Evolutionary conservation across 192 early-diverging fungal species (phyloP), one percentile per base, ranked within the genome.

Genomic region (Coemansia sp.): DNA sequence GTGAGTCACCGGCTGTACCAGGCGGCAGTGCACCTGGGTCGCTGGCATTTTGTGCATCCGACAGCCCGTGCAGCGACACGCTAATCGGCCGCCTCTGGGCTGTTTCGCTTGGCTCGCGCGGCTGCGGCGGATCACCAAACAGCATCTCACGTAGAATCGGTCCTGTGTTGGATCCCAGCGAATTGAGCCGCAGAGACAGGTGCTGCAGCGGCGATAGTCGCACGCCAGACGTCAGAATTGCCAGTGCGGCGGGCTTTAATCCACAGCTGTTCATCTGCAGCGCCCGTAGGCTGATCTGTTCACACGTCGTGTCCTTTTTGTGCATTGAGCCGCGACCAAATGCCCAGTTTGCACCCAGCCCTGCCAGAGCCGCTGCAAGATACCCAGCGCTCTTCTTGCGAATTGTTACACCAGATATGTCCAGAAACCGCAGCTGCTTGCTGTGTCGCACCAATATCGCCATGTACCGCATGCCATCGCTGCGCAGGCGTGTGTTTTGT

Each of bases 381-480:
- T 87, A 90, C 1, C 84, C 74, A 3, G 86, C 74, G 18, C 85
- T 82, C 58, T 87, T 87, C 64, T 89, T 87, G 55, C 91, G 89
- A 36, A 92, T 81, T 0, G 83, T 63, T 11, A 86, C 83, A 48
- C 86, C 85, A 3, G 91, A 90, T 2, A 95, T 69, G 56, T 93
- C 86, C 11, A 93, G 82, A 42, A 71, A 73, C 61, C 84, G 74
- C 38, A 93, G 74, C 28, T 83, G 66, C 36, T 79, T 82, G 40
- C 87, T 85, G 82, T 92, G 89, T 61, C 87, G 89, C 20, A 91
- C 83, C 56, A 86, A 88, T 2, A 89, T 83, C 0, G 90, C 80
- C 55, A 90, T 67, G 66, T 90, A 92, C 53, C 87, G 88, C 60
- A 91, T 81, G 37, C 91, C 91, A 40, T 83, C 81, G n/a, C 82